phyloP scores from a whole-genome alignment of 345 rosid species.

The Citrus mangshanensis region DNA sequence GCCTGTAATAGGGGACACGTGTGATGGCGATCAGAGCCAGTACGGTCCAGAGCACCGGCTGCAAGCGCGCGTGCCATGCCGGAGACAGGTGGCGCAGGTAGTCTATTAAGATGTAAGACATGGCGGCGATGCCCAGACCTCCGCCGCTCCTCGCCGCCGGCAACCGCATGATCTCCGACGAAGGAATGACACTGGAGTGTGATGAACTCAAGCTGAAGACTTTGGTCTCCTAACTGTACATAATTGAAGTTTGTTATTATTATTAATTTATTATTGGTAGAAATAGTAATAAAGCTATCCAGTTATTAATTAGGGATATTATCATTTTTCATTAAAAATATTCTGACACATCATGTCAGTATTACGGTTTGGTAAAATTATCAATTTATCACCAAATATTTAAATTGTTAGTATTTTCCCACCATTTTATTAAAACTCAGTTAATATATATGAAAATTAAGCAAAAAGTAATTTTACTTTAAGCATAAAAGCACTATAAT shows the following conservation, averaged over 20 bases:
- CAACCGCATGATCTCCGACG: conserved; percentile 31
- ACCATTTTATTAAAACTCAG: no score
- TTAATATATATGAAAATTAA: no score
- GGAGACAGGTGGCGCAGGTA: conserved; percentile 81
- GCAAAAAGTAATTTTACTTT: no score
- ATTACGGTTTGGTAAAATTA: no score
- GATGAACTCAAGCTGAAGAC: background rate
- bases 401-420: no score
- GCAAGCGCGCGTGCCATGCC: conserved; percentile 75
- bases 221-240: background rate
- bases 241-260: background rate
- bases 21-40: conserved; percentile 60
- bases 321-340: no score
- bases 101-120: conserved; percentile 76
- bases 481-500: no score
- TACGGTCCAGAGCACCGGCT: conserved; percentile 75
- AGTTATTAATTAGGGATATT: no score
- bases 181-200: background rate
- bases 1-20: conserved; percentile 73
- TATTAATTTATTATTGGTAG: no score
- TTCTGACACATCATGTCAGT: no score
- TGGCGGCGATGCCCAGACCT: conserved; percentile 80
- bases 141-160: conserved; percentile 32
- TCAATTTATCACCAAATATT: no score
- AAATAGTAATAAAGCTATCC: no score